These are phyloP conservation scores for Talaromyces sp. DNA, from an alignment of 2,329 filamentous ascomycete genomes.

Conservation along the genomic window DNA sequence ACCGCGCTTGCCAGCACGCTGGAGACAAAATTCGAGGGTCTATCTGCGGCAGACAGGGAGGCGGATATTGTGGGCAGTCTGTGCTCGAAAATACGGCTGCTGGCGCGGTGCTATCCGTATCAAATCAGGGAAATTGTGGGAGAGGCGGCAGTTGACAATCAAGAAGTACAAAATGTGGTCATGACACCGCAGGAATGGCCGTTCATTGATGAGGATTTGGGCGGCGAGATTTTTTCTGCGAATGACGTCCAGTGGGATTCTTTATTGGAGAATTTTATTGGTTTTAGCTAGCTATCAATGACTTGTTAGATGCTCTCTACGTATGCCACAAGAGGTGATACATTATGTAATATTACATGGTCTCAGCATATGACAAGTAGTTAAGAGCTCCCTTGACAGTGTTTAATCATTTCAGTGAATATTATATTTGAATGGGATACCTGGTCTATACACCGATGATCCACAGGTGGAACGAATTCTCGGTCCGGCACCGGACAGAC, in stretches of 20 bases:
- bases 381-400: too few relatives aligned
- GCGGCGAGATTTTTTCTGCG: constrained; percentile 9
- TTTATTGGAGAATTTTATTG: constrained; percentile 17
- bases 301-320: constrained; percentile 3
- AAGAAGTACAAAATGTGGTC: not conserved
- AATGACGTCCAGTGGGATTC: constrained; percentile 18
- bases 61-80: constrained; percentile 16
- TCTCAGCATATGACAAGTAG: too few relatives aligned
- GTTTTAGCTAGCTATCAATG: constrained; percentile 8
- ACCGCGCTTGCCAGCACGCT: constrained; percentile 12
- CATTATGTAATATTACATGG: not conserved
- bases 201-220: constrained; percentile 8
- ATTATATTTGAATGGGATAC: too few relatives aligned
- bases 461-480: too few relatives aligned
- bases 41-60: constrained; percentile 15
- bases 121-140: constrained; percentile 14
- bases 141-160: not conserved
- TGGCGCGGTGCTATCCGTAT: constrained; percentile 18
- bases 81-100: constrained; percentile 17
- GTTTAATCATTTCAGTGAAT: too few relatives aligned
- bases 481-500: too few relatives aligned
- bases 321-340: not conserved
- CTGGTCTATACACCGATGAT: too few relatives aligned
- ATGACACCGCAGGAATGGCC: not conserved
- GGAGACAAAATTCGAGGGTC: constrained; percentile 11